Conservation (phyloP, 345 rosid species). For the Gossypium herbaceum region DNA sequence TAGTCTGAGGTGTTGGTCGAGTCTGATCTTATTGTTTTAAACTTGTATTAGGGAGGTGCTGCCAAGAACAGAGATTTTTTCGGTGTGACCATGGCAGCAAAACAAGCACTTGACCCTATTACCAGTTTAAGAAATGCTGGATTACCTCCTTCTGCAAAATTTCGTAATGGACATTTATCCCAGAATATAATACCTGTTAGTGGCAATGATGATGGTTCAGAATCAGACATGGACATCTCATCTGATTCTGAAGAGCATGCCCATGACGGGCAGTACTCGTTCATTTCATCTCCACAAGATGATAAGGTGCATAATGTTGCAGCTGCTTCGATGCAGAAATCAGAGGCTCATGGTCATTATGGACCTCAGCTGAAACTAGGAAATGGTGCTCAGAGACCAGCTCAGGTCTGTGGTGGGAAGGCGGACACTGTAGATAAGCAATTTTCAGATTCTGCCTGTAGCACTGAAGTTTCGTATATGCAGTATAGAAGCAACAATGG, state of each 20-base stretch:
- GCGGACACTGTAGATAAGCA: slow-evolving; percentile 30
- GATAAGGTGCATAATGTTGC: slow-evolving; percentile 27
- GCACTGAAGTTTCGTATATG: slow-evolving; percentile 56
- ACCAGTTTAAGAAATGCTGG: slow-evolving; percentile 29
- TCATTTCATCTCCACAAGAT: slow-evolving; percentile 60
- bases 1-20: not conserved
- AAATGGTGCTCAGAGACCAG: slow-evolving; percentile 20
- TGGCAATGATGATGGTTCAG: slow-evolving; percentile 38
- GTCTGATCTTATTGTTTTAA: slow-evolving; percentile 11
- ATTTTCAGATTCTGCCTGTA: slow-evolving; percentile 57
- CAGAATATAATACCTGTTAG: slow-evolving; percentile 31
- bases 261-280: slow-evolving; percentile 33
- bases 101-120: slow-evolving; percentile 30
- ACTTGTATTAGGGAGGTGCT: slow-evolving; percentile 29
- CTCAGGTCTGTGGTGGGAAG: slow-evolving; percentile 22
- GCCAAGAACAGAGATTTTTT: slow-evolving; percentile 24
- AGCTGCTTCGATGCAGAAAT: slow-evolving; percentile 23
- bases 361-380: not conserved
- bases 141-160: slow-evolving; percentile 37
- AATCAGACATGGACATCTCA: slow-evolving; percentile 60
- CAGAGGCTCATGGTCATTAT: not conserved
- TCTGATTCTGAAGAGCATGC: slow-evolving; percentile 63
- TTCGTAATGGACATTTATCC: slow-evolving; percentile 38
- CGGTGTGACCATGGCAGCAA: slow-evolving; percentile 25
- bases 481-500: slow-evolving; percentile 35